A percentile compares a stretch with the other conserved stretches of the same genome.
phyloP scores from a whole-genome alignment of 139 green algal species.

The Tetraselmis striata region DNA sequence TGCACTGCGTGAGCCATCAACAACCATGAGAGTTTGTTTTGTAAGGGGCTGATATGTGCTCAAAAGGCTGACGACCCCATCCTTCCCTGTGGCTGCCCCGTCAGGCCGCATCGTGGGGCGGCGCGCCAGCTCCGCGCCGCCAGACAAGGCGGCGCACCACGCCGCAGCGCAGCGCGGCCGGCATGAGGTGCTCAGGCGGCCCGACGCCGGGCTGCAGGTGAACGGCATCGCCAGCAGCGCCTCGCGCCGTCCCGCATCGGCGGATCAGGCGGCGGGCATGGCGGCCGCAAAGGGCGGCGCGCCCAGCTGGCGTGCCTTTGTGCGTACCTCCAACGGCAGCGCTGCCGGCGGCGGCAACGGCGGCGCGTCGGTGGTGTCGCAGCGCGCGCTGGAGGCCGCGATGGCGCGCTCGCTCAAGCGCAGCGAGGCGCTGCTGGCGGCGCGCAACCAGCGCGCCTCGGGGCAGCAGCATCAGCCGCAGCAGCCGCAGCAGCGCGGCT shows the following conservation, averaged over 20 bases:
- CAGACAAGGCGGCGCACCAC: neutral
- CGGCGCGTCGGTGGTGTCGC: neutral
- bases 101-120: neutral
- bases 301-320: neutral
- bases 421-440: neutral
- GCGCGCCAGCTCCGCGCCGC: neutral
- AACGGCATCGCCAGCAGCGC: neutral
- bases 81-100: too few species aligned
- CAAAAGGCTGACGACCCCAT: too few species aligned
- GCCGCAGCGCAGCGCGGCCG: too few species aligned
- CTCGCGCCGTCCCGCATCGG: neutral
- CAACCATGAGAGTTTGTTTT: too few species aligned
- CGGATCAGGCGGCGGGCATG: neutral
- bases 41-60: too few species aligned
- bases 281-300: too few species aligned
- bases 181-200: neutral
- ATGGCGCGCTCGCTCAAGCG: neutral
- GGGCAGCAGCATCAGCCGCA: too few species aligned
- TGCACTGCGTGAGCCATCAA: too few species aligned
- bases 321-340: neutral
- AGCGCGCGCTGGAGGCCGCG: neutral
- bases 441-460: neutral
- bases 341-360: too few species aligned
- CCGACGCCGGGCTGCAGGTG: neutral
- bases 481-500: neutral